Evolutionary conservation across 352 stramenopile genomes (phyloP), one percentile per base, ranked within the genome.

Genomic region (Aphanomyces invadans): DNA sequence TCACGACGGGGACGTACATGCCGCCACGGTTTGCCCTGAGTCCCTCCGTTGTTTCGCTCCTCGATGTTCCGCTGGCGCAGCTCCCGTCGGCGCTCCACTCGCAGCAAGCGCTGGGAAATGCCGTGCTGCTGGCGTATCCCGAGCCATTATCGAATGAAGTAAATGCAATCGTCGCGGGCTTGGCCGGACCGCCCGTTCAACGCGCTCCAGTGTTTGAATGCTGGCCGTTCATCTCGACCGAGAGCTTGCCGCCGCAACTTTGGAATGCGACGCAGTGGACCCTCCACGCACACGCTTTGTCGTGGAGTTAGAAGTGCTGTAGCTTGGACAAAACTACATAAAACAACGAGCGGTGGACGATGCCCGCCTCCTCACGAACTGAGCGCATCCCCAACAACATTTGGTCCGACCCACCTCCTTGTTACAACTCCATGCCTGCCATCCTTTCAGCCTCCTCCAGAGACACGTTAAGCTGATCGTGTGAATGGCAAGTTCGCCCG

Each of bases 1-100:
- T 92, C 12, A 89, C 89, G 69, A 81, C 75, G 56, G 87, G 80
- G 69, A 90, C 79, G 11, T 92, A 92, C 70, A 92, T 92, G 81
- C 83, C 83, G 1, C 83, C 83, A 26, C 83, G 83, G 11, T 92
- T 90, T 57, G 60, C 60, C 3, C 26, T 67, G 0, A 57, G 60
- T 57, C 60, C 60, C 15, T 12, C 19, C 15, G 11, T 23, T 19
- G 38, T 60, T 23, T n/a, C 21, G 3, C 36, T 63, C 1, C n/a
- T 29, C 23, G 60, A 67, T 26, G 23, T 19, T 3, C 39, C 5
- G 4, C 42, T 67, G 12, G 26, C 23, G 11, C 3, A 32, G 2
- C 48, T 59, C 9, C 31, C 19, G 15, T 23, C 39, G 2, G 21
- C 26, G 11, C 42, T 67, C 28, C 26, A 67, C 4, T n/a, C 46